A percentile compares a stretch with the other conserved stretches of the same genome.
Conservation (phyloP, 2,329 filamentous ascomycete genomes). For the Macrophomina tecta region DNA sequence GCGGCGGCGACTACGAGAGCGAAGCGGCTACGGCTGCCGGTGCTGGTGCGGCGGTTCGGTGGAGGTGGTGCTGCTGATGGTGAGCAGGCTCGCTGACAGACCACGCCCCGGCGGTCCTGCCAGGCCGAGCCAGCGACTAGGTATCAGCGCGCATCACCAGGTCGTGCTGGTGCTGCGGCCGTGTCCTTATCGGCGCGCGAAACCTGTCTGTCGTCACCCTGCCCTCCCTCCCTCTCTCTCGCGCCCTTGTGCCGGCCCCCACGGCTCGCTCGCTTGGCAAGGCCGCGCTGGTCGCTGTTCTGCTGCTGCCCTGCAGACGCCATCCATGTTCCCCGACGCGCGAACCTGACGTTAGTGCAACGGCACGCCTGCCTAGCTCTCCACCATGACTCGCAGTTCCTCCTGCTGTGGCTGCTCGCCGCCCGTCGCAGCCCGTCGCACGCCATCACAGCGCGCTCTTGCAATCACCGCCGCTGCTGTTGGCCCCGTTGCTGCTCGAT, state of each 20-base stretch:
- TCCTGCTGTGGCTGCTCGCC: conserved; percentile 7
- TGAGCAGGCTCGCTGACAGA: background rate
- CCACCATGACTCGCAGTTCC: background rate
- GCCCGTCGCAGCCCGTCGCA: background rate
- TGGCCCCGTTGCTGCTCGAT: background rate
- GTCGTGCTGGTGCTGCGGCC: background rate
- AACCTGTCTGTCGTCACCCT: no score
- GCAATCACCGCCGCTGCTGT: background rate
- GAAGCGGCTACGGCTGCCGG: background rate
- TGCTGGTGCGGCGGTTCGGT: no score
- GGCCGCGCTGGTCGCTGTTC: background rate
- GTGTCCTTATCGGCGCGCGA: background rate
- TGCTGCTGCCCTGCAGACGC: conserved; percentile 15
- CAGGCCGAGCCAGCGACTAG: background rate
- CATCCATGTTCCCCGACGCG: conserved; percentile 10
- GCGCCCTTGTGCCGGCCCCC: conserved; percentile 15
- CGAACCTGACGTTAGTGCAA: conserved; percentile 25
- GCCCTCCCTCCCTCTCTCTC: background rate
- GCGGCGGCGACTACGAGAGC: background rate
- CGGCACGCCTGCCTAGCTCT: background rate
- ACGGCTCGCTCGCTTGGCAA: background rate
- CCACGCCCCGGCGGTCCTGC: background rate
- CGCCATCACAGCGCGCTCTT: conserved; percentile 11
- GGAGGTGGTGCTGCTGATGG: background rate
- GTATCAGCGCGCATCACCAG: background rate